phyloP scores from a whole-genome alignment of 495 filamentous ascomycete species.

The Penicillium roqueforti region DNA sequence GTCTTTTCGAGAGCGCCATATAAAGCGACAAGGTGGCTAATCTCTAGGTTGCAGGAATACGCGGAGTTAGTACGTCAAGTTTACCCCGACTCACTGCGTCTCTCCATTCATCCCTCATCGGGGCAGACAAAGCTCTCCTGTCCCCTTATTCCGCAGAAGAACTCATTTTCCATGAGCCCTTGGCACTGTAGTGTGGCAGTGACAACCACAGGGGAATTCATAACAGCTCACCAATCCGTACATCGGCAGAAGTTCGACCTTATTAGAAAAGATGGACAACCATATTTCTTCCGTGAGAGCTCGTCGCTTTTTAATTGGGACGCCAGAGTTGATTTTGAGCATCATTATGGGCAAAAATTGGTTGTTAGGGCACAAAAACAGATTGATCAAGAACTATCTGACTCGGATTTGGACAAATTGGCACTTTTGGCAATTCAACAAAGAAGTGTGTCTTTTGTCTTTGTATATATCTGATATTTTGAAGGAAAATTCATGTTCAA shows the following conservation, averaged over 20 bases:
- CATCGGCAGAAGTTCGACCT: conserved; percentile 5
- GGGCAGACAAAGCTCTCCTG: conserved; percentile 6
- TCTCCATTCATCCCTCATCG: conserved; percentile 8
- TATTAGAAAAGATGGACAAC: not conserved
- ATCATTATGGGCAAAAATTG: not conserved
- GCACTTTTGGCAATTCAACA: conserved; percentile 2
- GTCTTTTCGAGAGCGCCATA: not conserved
- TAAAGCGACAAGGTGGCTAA: not conserved
- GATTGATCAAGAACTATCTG: not conserved
- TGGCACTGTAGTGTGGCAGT: conserved; percentile 11
- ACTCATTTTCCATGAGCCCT: conserved; percentile 7
- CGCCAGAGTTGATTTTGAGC: conserved; percentile 1
- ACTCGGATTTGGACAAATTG: conserved; percentile 9
- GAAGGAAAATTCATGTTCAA: no score
- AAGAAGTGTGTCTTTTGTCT: no score
- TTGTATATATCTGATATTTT: no score
- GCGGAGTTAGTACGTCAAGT: conserved; percentile 6
- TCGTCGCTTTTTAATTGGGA: conserved; percentile 3
- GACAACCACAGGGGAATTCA: not conserved
- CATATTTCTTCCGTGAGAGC: conserved; percentile 8
- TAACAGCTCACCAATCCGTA: conserved; percentile 2
- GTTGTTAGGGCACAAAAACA: not conserved
- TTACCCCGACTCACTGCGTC: conserved; percentile 6
- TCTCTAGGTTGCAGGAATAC: not conserved
- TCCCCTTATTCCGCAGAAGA: conserved; percentile 2